Conservation (phyloP, 2,329 filamentous ascomycete genomes). For the Fusarium verticillioides region DNA sequence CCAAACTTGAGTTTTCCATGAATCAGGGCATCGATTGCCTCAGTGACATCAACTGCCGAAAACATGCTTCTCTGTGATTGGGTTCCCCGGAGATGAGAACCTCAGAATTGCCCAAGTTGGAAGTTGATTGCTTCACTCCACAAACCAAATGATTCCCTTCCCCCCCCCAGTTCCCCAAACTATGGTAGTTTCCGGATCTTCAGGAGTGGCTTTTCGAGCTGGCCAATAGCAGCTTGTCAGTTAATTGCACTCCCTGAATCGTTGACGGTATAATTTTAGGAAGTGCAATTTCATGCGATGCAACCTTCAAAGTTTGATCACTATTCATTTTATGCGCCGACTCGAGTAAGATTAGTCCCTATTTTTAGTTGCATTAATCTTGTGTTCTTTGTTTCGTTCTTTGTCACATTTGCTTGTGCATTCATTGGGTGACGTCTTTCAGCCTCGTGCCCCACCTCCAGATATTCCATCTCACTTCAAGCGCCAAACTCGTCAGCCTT, state of each 20-base stretch:
- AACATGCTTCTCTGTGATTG: conserved; percentile 2
- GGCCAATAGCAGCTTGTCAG: conserved; percentile 28
- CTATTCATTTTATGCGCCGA: conserved; percentile 1
- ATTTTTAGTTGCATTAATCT: conserved; percentile 25
- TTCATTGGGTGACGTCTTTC: conserved; percentile 18
- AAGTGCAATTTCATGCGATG: conserved; percentile 20
- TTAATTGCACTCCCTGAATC: neutral
- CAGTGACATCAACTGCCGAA: conserved; percentile 22
- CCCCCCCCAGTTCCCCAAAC: conserved; percentile 29
- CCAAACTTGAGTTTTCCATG: neutral
- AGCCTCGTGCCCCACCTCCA: conserved; percentile 33
- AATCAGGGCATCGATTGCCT: neutral
- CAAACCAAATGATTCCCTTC: conserved; percentile 23
- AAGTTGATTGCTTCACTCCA: neutral
- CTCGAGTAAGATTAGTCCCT: conserved; percentile 9
- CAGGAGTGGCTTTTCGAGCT: conserved; percentile 36
- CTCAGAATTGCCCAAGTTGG: conserved; percentile 3
- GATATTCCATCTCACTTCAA: conserved; percentile 6
- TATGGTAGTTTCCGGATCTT: conserved; percentile 42
- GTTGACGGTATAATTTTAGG: neutral
- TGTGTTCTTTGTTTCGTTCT: neutral
- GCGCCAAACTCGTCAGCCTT: conserved; percentile 33
- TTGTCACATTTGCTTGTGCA: conserved; percentile 5
- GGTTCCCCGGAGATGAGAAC: conserved; percentile 25
- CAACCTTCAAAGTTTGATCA: neutral